Evolutionary conservation across 2,329 filamentous ascomycete species (phyloP), one percentile per base, ranked within the genome.

Genomic region (Pleurostoma richardsiae): DNA sequence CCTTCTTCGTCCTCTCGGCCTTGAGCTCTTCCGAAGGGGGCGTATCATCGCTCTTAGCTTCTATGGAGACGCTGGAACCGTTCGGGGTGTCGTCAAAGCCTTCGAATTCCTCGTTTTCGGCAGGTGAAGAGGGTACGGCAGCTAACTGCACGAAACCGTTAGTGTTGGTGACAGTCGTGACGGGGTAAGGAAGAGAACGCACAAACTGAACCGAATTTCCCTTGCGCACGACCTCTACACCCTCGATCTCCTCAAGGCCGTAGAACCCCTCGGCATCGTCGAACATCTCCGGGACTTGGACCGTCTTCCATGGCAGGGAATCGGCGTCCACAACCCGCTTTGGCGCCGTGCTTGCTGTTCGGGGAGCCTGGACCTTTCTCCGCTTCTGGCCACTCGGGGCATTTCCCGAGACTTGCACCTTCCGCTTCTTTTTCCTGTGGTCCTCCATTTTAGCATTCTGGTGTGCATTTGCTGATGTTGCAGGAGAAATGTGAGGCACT

Each of bases 221-320:
- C 30, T 85, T 75, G 51, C 77, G 80, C 39, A 95, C 72, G n/a
- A 99, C 76, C 30, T 96, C 88, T 2, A 99, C 88, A 44, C 88
- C 90, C 11, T 95, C 88, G 41, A 97, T 85, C 59, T 97, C 91
- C 59, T 99, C 90, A 2, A 99, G 70, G 0, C 88, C 90, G 57
- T 85, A 95, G 64, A 99, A 96, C 0, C 94, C 94, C 53, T 95
- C 90, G n/a, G 88, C 88, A 68, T 96, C 89, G 41, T 92, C 83
- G 56, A 91, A 74, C 60, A 86, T 83, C 59, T 91, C 87, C 5
- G 89, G 88, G 4, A 94, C 81, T 26, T 81, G 73, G 8, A 77
- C 72, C 38, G 72, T 64, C 56, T 77, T 72, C 82, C 82, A 85
- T 62, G 68, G 63, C 40, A 85, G 65, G 2, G 74, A 66, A 52